A percentile compares a stretch with the other conserved stretches of the same genome.
Conservation (phyloP, 2,329 filamentous ascomycete genomes). For the Fusarium caatingaense region DNA sequence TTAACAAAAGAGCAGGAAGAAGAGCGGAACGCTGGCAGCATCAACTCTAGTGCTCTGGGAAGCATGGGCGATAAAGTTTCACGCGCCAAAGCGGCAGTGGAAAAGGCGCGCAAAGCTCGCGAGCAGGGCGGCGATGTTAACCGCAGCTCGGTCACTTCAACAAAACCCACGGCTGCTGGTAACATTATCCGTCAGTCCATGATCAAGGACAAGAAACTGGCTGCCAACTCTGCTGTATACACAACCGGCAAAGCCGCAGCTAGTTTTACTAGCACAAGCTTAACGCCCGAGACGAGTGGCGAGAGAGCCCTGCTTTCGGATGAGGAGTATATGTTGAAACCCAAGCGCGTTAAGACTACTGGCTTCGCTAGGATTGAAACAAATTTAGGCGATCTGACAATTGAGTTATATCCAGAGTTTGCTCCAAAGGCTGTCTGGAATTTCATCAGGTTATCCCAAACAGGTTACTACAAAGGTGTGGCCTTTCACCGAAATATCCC, state of each 20-base stretch:
- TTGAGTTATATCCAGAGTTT: slow-evolving; percentile 91
- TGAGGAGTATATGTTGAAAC: slow-evolving; percentile 96
- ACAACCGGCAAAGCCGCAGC: slow-evolving; percentile 92
- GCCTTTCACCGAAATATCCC: slow-evolving; percentile 93
- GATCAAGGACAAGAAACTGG: slow-evolving; percentile 68
- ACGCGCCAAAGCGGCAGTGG: slow-evolving; percentile 93
- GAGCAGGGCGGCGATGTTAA: slow-evolving; percentile 70
- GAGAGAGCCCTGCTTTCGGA: slow-evolving; percentile 88
- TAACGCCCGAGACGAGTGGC: slow-evolving; percentile 90
- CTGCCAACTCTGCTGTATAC: slow-evolving; percentile 88
- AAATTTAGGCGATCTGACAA: slow-evolving; percentile 82
- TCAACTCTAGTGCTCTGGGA: slow-evolving; percentile 85
- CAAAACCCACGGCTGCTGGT: slow-evolving; percentile 49
- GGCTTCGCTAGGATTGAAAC: slow-evolving; percentile 94
- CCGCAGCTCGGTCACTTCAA: slow-evolving; percentile 58
- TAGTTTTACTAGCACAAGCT: slow-evolving; percentile 92
- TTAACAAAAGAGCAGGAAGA: slow-evolving; percentile 77
- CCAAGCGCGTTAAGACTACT: slow-evolving; percentile 86
- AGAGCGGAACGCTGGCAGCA: slow-evolving; percentile 72
- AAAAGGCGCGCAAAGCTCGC: slow-evolving; percentile 83
- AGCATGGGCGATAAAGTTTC: slow-evolving; percentile 84
- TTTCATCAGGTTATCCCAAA: slow-evolving; percentile 87
- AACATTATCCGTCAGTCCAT: slow-evolving; percentile 47
- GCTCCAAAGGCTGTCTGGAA: slow-evolving; percentile 97
- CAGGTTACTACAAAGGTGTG: slow-evolving; percentile 88